Evolutionary conservation across 805 yeast genomes (phyloP), one percentile per base, ranked within the genome.

Genomic region (Saccharomyces eubayanus): DNA sequence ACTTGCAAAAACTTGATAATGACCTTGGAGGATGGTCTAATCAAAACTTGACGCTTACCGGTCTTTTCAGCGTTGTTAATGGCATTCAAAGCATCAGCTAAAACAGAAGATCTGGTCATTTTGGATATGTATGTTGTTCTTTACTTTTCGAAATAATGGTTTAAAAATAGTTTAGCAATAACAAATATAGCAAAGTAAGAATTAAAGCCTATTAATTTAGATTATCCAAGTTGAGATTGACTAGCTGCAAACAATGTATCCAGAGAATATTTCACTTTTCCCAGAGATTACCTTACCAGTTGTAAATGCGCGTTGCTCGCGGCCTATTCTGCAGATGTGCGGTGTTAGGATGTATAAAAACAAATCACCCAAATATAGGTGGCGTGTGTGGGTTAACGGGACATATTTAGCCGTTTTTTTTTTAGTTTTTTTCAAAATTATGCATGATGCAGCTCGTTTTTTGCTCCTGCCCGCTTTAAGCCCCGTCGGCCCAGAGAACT

Each of bases 31-130:
- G 97, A 89, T 66, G 97, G 97, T 85, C 97, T 88, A 80, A 91
- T 87, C 76, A 91, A 79, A 72, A 91, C 97, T 82, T 91, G 97
- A 82, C 97, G 88, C 84, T 91, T 91, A 79, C 97, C 97, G 79
- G 96, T 85, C 82, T 90, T 91, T 82, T 91, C 97, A 80, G 97
- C 97, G 79, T 91, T 91, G 94, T 90, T 89, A 80, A 91, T 91
- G 72, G 96, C 85, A 81, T 91, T 91, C 72, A 91, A 86, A 75
- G 97, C 97, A 82, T 91, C 97, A 75, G 96, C 97, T 77, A 91
- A 87, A 78, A 88, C 97, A 71, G 97, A 91, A 67, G 97, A 83
- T 83, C 97, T 91, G 77, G 97, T 89, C 97, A 91, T 90, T 74
- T 73, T 81, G 65, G 57, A 55, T 49, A 55, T 49, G 46, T 54